phyloP scores from a whole-genome alignment of 768 basidiomycete species.

The Ramaria rubella region DNA sequence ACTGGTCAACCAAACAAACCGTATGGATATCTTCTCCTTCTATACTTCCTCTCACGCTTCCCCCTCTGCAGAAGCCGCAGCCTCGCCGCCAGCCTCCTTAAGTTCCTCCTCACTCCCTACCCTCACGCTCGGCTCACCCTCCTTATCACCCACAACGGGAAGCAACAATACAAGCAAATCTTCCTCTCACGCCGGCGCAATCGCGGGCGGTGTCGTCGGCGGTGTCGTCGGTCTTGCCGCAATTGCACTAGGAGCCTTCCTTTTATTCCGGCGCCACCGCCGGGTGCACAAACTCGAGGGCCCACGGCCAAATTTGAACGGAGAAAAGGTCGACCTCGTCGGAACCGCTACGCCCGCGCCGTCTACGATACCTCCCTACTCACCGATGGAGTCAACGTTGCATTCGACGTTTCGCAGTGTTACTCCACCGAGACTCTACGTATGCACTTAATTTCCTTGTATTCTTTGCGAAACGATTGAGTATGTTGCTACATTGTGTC shows the following conservation, averaged over 20 bases:
- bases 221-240: slow-evolving; percentile 47
- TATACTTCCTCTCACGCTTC: background rate
- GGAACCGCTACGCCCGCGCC: background rate
- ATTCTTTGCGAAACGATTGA: background rate
- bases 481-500: background rate
- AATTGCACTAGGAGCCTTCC: slow-evolving; percentile 35
- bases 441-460: background rate
- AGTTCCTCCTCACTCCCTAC: background rate
- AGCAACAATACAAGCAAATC: background rate
- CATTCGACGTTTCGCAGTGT: too few relatives aligned
- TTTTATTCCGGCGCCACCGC: slow-evolving; percentile 45
- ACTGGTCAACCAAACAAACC: background rate
- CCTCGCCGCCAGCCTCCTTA: background rate
- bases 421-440: background rate
- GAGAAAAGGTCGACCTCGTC: background rate
- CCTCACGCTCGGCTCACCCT: background rate
- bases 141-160: too few relatives aligned
- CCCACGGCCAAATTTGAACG: background rate
- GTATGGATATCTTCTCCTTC: too few relatives aligned
- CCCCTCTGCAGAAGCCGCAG: background rate
- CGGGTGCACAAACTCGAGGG: background rate
- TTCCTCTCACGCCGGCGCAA: slow-evolving; percentile 36
- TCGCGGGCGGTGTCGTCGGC: slow-evolving; percentile 52
- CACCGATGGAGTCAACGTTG: too few relatives aligned
- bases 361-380: too few relatives aligned